Evolutionary conservation across 306 rosid genomes (phyloP).

Genomic region (Vicia faba): DNA sequence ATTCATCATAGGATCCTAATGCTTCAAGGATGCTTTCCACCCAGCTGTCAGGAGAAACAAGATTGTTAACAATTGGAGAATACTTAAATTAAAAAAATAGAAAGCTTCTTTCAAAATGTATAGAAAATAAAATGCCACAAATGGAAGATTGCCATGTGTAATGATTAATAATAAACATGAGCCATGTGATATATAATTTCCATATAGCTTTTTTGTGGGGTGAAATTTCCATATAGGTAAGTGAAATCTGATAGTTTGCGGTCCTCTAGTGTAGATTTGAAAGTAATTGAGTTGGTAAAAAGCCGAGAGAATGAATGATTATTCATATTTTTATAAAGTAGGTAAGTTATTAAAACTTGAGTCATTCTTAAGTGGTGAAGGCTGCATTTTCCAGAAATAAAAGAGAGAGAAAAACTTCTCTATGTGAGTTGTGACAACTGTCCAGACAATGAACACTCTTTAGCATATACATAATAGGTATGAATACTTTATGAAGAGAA

Average conservation of each 20-base stretch:
- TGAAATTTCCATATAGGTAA: not conserved
- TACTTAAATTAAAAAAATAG: not conserved
- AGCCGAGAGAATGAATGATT: not conserved
- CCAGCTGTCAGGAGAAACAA: slow-evolving; percentile 64
- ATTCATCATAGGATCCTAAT: slow-evolving; percentile 47
- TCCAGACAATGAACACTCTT: slow-evolving; percentile 9
- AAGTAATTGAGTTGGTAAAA: slow-evolving; percentile 12
- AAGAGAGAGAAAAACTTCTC: slow-evolving; percentile 8
- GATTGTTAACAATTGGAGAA: not conserved
- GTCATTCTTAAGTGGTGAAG: not conserved
- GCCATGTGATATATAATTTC: not conserved
- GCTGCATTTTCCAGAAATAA: slow-evolving; percentile 9
- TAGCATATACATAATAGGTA: slow-evolving; percentile 17
- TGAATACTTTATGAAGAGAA: slow-evolving; percentile 18
- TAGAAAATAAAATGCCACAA: not conserved
- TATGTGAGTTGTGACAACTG: not conserved
- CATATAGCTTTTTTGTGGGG: not conserved
- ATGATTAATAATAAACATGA: not conserved
- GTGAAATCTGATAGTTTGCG: slow-evolving; percentile 2
- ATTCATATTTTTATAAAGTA: not conserved
- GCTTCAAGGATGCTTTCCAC: slow-evolving; percentile 89
- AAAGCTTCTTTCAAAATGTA: not conserved
- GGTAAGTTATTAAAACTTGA: slow-evolving; percentile 5
- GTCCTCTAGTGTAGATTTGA: not conserved
- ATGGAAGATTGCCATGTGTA: not conserved